phyloP scores from a whole-genome alignment of 352 stramenopile species.

The Phytophthora chlamydospora region DNA sequence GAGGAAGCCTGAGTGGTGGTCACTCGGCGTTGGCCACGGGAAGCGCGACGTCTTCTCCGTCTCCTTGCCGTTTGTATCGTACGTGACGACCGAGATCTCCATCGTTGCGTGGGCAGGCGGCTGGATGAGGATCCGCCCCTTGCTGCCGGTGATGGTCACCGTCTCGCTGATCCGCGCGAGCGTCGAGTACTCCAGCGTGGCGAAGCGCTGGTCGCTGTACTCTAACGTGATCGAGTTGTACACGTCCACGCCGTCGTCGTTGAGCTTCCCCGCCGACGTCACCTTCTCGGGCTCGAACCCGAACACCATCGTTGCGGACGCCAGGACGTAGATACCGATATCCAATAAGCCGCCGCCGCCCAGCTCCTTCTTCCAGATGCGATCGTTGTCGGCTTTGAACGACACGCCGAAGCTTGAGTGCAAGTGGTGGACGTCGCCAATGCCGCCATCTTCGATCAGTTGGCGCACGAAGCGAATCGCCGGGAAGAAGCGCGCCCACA shows the following conservation, averaged over 20 bases:
- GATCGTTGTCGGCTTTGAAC: conserved; percentile 36
- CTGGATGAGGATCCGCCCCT: conserved; percentile 73
- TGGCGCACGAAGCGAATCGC: conserved; percentile 64
- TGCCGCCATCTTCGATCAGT: conserved; percentile 46
- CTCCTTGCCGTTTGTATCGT: conserved; percentile 36
- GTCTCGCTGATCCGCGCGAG: conserved; percentile 62
- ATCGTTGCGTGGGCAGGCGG: conserved; percentile 57
- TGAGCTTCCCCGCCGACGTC: conserved; percentile 48
- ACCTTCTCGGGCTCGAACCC: conserved; percentile 51
- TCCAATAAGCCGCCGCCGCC: conserved; percentile 75
- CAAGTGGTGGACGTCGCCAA: conserved; percentile 76
- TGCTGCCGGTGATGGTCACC: conserved; percentile 75
- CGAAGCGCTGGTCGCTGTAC: conserved; percentile 51
- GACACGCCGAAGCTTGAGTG: conserved; percentile 47
- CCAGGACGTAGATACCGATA: conserved; percentile 83
- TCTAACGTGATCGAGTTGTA: conserved; percentile 62
- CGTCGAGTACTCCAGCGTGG: conserved; percentile 62
- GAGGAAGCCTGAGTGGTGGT: conserved; percentile 52
- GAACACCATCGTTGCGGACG: conserved; percentile 74
- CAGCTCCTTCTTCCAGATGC: conserved; percentile 61
- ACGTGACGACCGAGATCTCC: conserved; percentile 43
- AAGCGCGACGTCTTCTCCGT: conserved; percentile 48
- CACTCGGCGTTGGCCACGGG: conserved; percentile 40
- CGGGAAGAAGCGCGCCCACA: conserved; percentile 88
- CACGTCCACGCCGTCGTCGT: conserved; percentile 49